phyloP scores from a whole-genome alignment of 2,329 filamentous ascomycete species.

The Sphaerulina musiva region DNA sequence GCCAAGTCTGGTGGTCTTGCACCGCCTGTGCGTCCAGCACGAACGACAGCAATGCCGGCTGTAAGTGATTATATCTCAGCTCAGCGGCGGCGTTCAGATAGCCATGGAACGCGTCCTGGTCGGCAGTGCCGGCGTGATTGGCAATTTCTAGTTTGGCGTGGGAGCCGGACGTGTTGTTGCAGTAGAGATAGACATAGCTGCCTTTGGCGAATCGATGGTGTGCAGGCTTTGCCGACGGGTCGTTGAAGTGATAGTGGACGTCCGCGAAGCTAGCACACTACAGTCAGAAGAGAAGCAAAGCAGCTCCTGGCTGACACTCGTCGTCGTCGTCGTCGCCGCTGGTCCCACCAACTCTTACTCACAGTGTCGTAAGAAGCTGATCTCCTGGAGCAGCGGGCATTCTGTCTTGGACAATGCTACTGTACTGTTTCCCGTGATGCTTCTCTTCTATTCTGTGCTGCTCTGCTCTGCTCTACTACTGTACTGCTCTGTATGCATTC shows the following conservation, averaged over 20 bases:
- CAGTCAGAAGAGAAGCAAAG: not conserved
- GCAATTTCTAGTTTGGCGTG: slow-evolving; percentile 68
- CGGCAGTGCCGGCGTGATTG: slow-evolving; percentile 64
- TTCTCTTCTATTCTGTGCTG: not conserved
- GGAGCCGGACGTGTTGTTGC: slow-evolving; percentile 57
- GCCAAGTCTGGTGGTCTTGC: slow-evolving; percentile 55
- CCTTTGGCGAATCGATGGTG: slow-evolving; percentile 76
- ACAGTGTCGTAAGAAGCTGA: slow-evolving; percentile 44
- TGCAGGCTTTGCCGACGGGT: slow-evolving; percentile 59
- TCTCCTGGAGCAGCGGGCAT: slow-evolving; percentile 47
- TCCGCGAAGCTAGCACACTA: slow-evolving; percentile 60
- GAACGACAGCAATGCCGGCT: slow-evolving; percentile 64
- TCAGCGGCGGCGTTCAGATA: slow-evolving; percentile 50
- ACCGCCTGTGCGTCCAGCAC: slow-evolving; percentile 50
- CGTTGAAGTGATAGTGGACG: slow-evolving; percentile 70
- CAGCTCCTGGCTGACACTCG: no score
- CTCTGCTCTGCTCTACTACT: no score
- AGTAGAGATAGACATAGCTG: slow-evolving; percentile 74
- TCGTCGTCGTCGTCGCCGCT: no score
- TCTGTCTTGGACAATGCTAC: not conserved
- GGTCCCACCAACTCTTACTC: slow-evolving; percentile 19
- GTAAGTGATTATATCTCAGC: slow-evolving; percentile 65
- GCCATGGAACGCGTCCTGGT: slow-evolving; percentile 75
- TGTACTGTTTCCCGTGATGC: slow-evolving; percentile 1
- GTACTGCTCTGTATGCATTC: no score